A percentile compares a stretch with the other conserved stretches of the same genome.
phyloP scores from a whole-genome alignment of 495 filamentous ascomycete species.

The Immersiella caudata region DNA sequence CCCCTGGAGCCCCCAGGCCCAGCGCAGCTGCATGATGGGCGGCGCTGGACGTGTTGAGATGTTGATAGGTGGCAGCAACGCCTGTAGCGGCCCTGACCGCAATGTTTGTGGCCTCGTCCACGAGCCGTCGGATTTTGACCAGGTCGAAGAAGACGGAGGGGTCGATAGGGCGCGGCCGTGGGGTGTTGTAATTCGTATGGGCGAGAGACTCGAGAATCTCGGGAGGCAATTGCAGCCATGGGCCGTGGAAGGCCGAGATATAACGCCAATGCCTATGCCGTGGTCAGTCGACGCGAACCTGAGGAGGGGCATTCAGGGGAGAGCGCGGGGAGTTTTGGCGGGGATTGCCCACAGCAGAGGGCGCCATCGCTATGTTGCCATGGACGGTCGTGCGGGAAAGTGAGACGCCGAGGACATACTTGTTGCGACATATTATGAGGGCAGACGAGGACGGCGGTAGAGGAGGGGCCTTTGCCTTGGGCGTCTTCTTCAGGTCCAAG shows the following conservation, averaged over 20 bases:
- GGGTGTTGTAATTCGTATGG: constrained; percentile 74
- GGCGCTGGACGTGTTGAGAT: constrained; percentile 53
- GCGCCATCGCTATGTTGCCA: not conserved
- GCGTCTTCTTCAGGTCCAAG: constrained; percentile 16
- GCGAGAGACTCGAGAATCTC: constrained; percentile 79
- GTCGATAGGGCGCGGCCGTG: constrained; percentile 74
- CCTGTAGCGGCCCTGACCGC: constrained; percentile 75
- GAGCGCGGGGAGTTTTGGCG: not conserved
- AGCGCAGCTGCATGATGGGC: constrained; percentile 59
- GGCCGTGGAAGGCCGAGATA: constrained; percentile 81
- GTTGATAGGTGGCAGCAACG: constrained; percentile 62
- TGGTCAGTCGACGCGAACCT: constrained; percentile 12
- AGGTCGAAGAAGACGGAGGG: constrained; percentile 81
- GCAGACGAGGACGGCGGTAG: constrained; percentile 17
- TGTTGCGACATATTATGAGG: constrained; percentile 28
- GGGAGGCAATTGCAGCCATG: constrained; percentile 83
- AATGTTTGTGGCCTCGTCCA: constrained; percentile 76
- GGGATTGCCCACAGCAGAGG: not conserved
- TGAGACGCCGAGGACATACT: constrained; percentile 14
- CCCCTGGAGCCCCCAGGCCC: constrained; percentile 58
- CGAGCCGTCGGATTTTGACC: constrained; percentile 73
- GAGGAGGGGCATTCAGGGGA: not conserved
- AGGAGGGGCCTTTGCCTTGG: constrained; percentile 19
- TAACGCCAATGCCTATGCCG: constrained; percentile 72
- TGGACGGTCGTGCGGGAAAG: not conserved